Evolutionary conservation across 208 protist species (phyloP), one percentile per base, ranked within the genome.

Genomic region (Trypanosoma caninum): DNA sequence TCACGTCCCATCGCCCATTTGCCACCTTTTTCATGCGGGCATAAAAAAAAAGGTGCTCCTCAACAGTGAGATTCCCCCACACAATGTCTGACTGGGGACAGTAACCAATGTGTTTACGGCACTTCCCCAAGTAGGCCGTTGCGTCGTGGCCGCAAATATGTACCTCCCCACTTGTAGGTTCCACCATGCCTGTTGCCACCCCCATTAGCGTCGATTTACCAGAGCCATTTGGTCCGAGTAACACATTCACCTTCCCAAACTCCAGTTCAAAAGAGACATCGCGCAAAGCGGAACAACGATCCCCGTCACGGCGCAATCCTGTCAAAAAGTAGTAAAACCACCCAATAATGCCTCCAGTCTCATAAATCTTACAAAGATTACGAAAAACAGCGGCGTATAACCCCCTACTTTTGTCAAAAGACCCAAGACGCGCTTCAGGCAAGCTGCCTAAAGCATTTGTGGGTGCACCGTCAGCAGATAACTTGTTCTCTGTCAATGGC

Each of bases 41-140:
- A 75, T 96, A 98, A 65, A 97, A 97, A 27, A 60, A 42, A 7
- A 99, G 69, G 74, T 98, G 94, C 65, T 98, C 87, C 20, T 74
- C 61, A n/a, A 89, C 83, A 22, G 94, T 98, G 11, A 98, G 78
- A 38, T 81, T 72, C 22, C 66, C 63, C 88, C 90, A 99, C 10
- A 98, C 68, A 47, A 97, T 89, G 72, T 98, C 85, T 52, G 73
- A 64, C 80, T 98, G 96, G 22, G 95, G 90, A 72, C 96, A 98
- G 45, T 97, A 92, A 30, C 97, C 97, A 50, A 98, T 94, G 40
- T 84, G 45, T 59, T 84, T 63, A 25, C 80, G 78, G 59, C 89
- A 84, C 54, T 82, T 50, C 25, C 66, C 67, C 37, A 93, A 64
- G n/a, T 95, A 48, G 27, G 47, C 61, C 44, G 27, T 30, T 23